Evolutionary conservation across 768 basidiomycete genomes (phyloP).

Genomic region (Exidia glandulosa): DNA sequence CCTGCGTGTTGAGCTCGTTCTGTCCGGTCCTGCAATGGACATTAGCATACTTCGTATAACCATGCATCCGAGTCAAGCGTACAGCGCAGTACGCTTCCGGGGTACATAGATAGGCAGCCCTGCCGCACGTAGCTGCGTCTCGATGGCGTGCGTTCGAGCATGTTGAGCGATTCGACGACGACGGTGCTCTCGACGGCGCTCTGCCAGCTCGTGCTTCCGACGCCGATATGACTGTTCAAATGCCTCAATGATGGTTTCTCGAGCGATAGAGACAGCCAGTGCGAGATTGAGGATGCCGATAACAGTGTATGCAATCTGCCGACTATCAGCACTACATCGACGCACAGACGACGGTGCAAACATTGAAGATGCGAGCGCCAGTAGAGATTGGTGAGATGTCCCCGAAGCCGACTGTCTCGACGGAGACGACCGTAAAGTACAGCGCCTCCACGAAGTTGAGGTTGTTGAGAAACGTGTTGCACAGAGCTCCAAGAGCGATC

Average conservation of each 20-base stretch:
- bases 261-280: slow-evolving; percentile 50
- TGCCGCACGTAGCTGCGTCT: slow-evolving; percentile 45
- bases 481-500: slow-evolving; percentile 59
- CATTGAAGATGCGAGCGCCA: slow-evolving; percentile 40
- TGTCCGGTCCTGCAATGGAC: slow-evolving; percentile 6
- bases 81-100: slow-evolving; percentile 15
- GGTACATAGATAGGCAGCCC: slow-evolving; percentile 45
- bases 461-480: slow-evolving; percentile 37
- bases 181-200: slow-evolving; percentile 30
- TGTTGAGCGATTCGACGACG: slow-evolving; percentile 10
- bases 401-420: slow-evolving; percentile 69
- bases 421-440: slow-evolving; percentile 66
- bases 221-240: slow-evolving; percentile 53
- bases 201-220: slow-evolving; percentile 37
- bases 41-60: neutral
- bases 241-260: slow-evolving; percentile 64
- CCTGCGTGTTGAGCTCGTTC: slow-evolving; percentile 49
- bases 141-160: slow-evolving; percentile 21
- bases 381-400: slow-evolving; percentile 49
- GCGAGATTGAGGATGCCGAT: slow-evolving; percentile 56
- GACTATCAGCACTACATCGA: neutral
- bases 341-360: neutral
- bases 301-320: slow-evolving; percentile 17
- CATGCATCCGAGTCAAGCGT: neutral
- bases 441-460: slow-evolving; percentile 61